phyloP scores from a whole-genome alignment of 768 basidiomycete species.

The Lactarius akahatsu region DNA sequence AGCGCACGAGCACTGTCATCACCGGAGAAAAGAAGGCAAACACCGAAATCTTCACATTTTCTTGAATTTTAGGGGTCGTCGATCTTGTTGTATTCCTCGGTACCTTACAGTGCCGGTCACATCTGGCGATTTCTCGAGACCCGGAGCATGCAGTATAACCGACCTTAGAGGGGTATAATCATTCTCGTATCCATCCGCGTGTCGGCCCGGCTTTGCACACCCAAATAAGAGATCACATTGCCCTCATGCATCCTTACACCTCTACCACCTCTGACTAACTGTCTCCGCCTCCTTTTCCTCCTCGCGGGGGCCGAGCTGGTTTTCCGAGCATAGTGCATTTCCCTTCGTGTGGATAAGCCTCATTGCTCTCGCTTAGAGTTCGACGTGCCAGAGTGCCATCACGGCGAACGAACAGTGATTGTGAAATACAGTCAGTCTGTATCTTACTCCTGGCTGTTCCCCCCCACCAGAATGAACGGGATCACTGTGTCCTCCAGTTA shows the following conservation, averaged over 20 bases:
- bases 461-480: background rate
- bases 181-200: background rate
- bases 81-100: background rate
- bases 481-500: background rate
- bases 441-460: background rate
- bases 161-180: background rate
- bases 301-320: background rate
- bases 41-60: background rate
- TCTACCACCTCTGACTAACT: background rate
- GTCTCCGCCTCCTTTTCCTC: background rate
- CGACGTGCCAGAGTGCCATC: background rate
- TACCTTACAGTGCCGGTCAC: background rate
- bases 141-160: too few species aligned
- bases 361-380: background rate
- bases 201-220: background rate
- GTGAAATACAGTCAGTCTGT: background rate
- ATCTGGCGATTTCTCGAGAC: too few species aligned
- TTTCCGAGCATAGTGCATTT: background rate
- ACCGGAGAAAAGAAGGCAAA: background rate
- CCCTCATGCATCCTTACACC: background rate
- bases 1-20: background rate
- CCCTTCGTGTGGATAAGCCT: background rate
- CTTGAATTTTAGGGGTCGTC: background rate
- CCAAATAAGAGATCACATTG: background rate
- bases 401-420: background rate